Evolutionary conservation across 305 asterid species (phyloP), one percentile per base, ranked within the genome.

Genomic region (Petunia hybrid): DNA sequence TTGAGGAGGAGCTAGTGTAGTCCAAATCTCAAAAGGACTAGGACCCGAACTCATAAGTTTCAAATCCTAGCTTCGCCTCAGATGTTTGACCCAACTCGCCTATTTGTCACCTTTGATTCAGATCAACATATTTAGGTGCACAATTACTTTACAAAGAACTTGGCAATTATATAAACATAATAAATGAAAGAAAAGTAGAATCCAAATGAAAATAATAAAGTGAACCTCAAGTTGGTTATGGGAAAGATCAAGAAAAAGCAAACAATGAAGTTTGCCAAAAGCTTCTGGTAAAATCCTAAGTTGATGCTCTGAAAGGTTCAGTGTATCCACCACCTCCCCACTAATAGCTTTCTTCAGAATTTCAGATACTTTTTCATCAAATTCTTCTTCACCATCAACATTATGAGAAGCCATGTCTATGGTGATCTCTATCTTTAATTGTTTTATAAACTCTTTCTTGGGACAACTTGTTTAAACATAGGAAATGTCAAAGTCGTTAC

Each of bases 221-320:
- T 5, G 8, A 48, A 89, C 96, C 94, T 91, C 71, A 36, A 91
- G 88, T 38, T 83, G 90, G 86, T 91, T 91, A 6, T 81, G 81
- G 76, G 96, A 91, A 62, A 91, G 84, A 88, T 90, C 77, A 45
- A 91, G 93, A 81, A 80, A 16, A 36, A 87, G 9, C 82, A 90
- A 77, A 0, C 68, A 79, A 51, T 78, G 89, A 79, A 89, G 85
- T 81, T 81, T 88, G 81, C 92, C 87, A 35, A 89, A 80, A 64
- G 87, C 84, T 68, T 90, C 87, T 0, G 94, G 96, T 6, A 91
- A 81, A 82, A 86, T 79, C 80, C 56, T 85, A 67, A 91, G 83
- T 62, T 83, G 90, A 74, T 87, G 87, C 5, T 83, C 89, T 63
- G 94, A 86, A 80, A 90, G 87, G 74, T 90, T 90, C 68, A 89